Evolutionary conservation across 305 asterid genomes (phyloP), one percentile per base, ranked within the genome.

Genomic region (Ilex paraguariensis): DNA sequence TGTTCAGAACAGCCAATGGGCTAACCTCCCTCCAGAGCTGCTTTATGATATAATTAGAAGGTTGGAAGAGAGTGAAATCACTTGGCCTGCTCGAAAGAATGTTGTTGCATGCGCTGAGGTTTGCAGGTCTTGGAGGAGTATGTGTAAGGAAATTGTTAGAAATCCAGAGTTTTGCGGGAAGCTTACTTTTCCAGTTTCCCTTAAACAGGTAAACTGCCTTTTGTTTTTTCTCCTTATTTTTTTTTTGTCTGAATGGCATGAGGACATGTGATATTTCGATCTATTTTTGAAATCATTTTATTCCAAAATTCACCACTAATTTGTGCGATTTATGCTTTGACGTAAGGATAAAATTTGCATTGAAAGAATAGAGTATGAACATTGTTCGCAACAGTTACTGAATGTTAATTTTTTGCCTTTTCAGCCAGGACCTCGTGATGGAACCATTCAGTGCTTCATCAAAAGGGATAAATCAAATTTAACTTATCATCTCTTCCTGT

Each of bases 101-200:
- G 98, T 92, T 3, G 98, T 92, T 40, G 87, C 98, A 0, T 92
- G 95, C 51, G 87, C 94, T 45, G 88, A 90, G 28, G 98, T 92
- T 70, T 92, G 98, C 82, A 77, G 93, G 40, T 81, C 98, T 9
- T 92, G 98, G 98, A 86, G 97, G 87, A 80, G 81, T 70, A 85
- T 85, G 90, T 90, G 96, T 64, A 82, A 76, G 74, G 98, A 90
- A 65, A 87, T 89, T 68, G 98, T 92, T 63, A 87, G 68, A 73
- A 70, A 60, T 69, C 98, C 91, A 0, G 98, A 92, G 63, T 55
- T 68, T 11, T 89, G 87, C 62, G 98, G 98, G 66, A 92, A 89
- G 67, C 84, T 92, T 66, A 92, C 98, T 66, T 92, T 92, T 73
- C 97, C 97, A 7, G 89, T 89, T 69, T 92, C 98, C 21, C 70